Base-by-base conservation (phyloP, 306 rosid species). In the Pterocarpus macrocarpus region DNA sequence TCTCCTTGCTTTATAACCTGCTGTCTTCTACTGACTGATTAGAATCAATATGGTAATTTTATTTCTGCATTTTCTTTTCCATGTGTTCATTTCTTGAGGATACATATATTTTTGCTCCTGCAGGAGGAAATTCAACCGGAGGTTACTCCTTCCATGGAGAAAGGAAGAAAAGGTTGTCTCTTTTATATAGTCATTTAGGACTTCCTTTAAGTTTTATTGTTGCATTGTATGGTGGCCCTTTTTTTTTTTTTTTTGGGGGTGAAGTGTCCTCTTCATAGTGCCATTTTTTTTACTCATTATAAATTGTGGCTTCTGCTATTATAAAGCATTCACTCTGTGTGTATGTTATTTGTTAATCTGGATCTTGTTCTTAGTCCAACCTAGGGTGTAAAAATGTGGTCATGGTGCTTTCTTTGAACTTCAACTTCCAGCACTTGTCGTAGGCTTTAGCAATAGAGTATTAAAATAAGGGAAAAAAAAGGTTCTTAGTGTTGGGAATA, bases 161-260 rank as follows among this genome's bases (percentile, higher is more conserved):
- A 88, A 73, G 85, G 86, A 73, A 88, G 76, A 86, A 92, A 87
- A 89, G 97, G 97, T 92, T 81, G 17, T 57, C 14, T n/a, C 59
- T 58, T 58, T 63, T 77, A 38, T 70, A 47, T 39, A 38, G 28
- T 70, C 73, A 45, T 43, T 22, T 73, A 30, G 13, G 13, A 17
- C 55, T 71, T 57, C 45, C 36, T 50, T 69, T 61, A 63, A 41
- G 69, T 71, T 22, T 70, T 35, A 10, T 30, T 43, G 28, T 80
- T 79, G 71, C 75, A 39, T 63, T 79, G 14, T 63, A 64, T 13
- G 61, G 70, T 22, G 28, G 28, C 28, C 28, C 28, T 22, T 22
- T 22, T 1, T 22, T 22, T 22, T 22, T 22, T 22, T 63, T 15
- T 71, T 4, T 64, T 12, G 44, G 7, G 55, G 44, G 32, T 45